These are phyloP conservation scores for Boletellus emodensis DNA, from an alignment of 768 basidiomycete species.

Conservation along the genomic window DNA sequence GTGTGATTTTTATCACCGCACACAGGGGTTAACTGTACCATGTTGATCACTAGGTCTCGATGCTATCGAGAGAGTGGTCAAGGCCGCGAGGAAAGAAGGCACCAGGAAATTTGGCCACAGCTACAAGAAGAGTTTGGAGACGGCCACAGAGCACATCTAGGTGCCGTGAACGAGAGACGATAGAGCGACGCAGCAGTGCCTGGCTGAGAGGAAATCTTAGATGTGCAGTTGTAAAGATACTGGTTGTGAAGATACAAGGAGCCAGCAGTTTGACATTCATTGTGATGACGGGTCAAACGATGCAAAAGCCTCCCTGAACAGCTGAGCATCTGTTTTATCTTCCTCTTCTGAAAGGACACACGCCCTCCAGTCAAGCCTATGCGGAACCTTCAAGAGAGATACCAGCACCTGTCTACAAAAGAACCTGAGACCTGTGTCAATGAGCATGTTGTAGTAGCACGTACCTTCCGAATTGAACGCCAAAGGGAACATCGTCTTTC, in stretches of 20 bases:
- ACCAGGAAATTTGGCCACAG: slow-evolving; percentile 63
- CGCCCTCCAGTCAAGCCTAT: slow-evolving; percentile 88
- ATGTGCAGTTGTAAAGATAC: neutral
- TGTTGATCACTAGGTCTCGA: slow-evolving; percentile 55
- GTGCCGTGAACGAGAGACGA: neutral
- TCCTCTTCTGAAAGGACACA: slow-evolving; percentile 81
- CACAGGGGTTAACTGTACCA: neutral
- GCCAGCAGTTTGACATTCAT: slow-evolving; percentile 7
- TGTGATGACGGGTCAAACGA: slow-evolving; percentile 56
- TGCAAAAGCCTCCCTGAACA: slow-evolving; percentile 82
- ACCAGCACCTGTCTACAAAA: slow-evolving; percentile 72
- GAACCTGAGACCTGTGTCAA: neutral
- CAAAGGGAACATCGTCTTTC: slow-evolving; percentile 73
- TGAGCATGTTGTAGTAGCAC: neutral
- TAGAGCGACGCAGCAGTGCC: neutral
- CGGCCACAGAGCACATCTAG: slow-evolving; percentile 26
- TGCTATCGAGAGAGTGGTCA: slow-evolving; percentile 77
- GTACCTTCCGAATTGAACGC: slow-evolving; percentile 92
- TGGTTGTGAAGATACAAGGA: neutral
- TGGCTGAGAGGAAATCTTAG: neutral
- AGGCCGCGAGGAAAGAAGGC: slow-evolving; percentile 61
- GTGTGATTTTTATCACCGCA: slow-evolving; percentile 7
- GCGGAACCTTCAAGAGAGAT: slow-evolving; percentile 65
- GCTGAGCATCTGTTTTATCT: slow-evolving; percentile 76
- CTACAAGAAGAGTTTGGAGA: slow-evolving; percentile 58